Evolutionary conservation across 78 protist genomes (phyloP), one percentile per base, ranked within the genome.

Genomic region (Dictyostelium intermedium): DNA sequence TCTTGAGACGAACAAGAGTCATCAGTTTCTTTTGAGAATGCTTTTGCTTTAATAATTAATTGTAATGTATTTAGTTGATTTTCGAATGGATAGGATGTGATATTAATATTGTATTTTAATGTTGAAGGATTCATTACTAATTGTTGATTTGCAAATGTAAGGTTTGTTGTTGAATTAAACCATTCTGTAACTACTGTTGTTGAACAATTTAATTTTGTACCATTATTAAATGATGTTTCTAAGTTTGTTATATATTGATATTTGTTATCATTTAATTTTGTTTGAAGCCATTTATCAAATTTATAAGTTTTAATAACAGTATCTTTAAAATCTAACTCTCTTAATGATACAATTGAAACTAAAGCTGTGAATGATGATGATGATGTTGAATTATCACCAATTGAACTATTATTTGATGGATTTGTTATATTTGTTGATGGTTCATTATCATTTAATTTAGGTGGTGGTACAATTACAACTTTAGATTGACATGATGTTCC

Each of bases 211-310:
- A 35, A 20, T 50, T 50, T 50, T 60, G 37, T 69, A 45, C 37
- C 43, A 84, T 18, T 14, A 8, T 32, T 72, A 50, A 5, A 50
- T 16, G 23, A 50, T 2, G 45, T 30, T 11, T 72, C 34, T 23
- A 32, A 10, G 34, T 72, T 16, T 14, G 13, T 13, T 6, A 11
- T 69, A 16, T 14, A 20, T 11, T 5, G 3, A 41, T 23, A 18
- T 4, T 1, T 35, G 13, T 61, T 23, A n/a, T 61, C 32, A 2
- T 61, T 27, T 23, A 30, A 16, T 23, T 70, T 66, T 2, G 81
- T 70, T n/a, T 60, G 70, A 18, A n/a, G 69, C 91, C 91, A 84
- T n/a, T 69, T 84, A 20, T 14, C 39, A 60, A 84, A 84, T 11
- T 70, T 14, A 66, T 45, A 84, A 2, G 35, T 56, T 39, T 35